Conservation (phyloP, 345 rosid genomes). For the Arabidopsis arenosa region DNA sequence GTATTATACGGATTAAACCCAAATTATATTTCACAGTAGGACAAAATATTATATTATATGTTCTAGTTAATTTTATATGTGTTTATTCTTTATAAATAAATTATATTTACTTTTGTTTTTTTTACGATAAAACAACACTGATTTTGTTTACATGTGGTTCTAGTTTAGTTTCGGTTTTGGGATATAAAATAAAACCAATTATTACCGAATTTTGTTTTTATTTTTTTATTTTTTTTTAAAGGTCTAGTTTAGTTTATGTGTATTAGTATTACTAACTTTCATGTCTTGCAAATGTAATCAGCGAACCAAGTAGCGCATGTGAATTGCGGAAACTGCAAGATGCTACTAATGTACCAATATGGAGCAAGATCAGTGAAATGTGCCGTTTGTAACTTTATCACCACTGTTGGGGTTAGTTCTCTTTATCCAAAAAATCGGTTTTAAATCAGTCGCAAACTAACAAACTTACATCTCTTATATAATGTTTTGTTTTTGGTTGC, state of each 20-base stretch:
- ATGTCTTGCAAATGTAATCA: conserved; percentile 44
- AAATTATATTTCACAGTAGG: not conserved
- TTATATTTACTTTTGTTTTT: not conserved
- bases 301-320: conserved; percentile 97
- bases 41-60: not conserved
- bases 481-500: conserved; percentile 23
- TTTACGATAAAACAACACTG: not conserved
- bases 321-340: conserved; percentile 91
- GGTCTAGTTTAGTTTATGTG: not conserved
- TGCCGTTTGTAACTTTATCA: conserved; percentile 89
- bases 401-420: conserved; percentile 80
- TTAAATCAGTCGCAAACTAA: no score
- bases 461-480: not conserved
- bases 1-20: not conserved
- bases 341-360: conserved; percentile 94
- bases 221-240: not conserved
- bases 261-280: not conserved
- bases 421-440: not conserved
- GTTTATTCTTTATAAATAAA: not conserved
- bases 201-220: not conserved
- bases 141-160: not conserved
- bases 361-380: conserved; percentile 97
- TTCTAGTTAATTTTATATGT: not conserved
- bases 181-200: not conserved
- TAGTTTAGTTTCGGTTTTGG: not conserved